Percentiles rank a stretch among this genome's conserved stretches.
phyloP scores from a whole-genome alignment of 2,329 filamentous ascomycete genomes.

The Colletotrichum cuscutae region DNA sequence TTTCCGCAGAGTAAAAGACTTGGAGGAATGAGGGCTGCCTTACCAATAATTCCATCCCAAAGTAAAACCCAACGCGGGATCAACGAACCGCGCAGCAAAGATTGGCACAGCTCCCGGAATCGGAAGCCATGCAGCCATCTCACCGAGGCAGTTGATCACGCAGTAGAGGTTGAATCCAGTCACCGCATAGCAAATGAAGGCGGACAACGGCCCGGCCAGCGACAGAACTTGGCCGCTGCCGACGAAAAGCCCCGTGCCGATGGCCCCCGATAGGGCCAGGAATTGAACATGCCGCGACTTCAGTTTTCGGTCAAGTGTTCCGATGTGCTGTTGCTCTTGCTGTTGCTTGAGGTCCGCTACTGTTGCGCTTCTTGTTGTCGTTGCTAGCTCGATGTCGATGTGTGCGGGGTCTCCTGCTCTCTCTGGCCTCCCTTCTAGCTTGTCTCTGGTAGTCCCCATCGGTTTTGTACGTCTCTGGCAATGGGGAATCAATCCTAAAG shows the following conservation, averaged over 20 bases:
- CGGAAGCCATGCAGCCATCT: constrained; percentile 72
- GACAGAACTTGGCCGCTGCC: constrained; percentile 55
- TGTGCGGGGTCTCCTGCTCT: background rate
- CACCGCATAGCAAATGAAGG: constrained; percentile 53
- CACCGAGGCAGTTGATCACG: constrained; percentile 61
- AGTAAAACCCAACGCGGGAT: constrained; percentile 58
- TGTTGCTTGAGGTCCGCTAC: background rate
- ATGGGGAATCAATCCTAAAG: accelerated
- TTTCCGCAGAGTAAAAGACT: background rate
- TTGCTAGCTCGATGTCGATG: background rate
- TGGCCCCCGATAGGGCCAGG: constrained; percentile 52
- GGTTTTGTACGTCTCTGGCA: background rate
- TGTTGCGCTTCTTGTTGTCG: background rate
- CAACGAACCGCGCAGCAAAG: constrained; percentile 60
- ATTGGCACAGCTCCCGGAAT: constrained; percentile 63
- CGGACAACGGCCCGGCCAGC: constrained; percentile 53
- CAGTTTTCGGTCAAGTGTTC: constrained; percentile 49
- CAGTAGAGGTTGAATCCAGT: constrained; percentile 60
- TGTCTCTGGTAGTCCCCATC: background rate
- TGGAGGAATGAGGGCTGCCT: background rate
- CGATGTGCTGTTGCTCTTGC: constrained; percentile 44
- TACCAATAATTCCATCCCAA: constrained; percentile 62
- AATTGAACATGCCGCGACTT: constrained; percentile 55
- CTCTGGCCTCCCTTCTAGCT: background rate
- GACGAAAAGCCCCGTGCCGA: constrained; percentile 57